phyloP scores from a whole-genome alignment of 805 yeast species.

The Cyberlindnera euphorbiiphila region DNA sequence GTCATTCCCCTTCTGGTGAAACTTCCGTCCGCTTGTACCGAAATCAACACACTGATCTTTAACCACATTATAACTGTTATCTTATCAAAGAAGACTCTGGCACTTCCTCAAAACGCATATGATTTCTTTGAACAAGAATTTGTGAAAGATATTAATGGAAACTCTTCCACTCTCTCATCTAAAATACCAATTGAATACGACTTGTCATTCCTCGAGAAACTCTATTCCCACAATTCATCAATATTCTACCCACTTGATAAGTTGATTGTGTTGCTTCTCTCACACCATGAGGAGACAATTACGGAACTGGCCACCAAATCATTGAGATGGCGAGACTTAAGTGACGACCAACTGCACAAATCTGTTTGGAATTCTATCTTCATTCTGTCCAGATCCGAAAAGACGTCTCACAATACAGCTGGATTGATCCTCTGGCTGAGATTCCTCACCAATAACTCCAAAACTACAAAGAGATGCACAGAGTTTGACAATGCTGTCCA shows the following conservation, averaged over 20 bases:
- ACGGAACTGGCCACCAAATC: conserved; percentile 36
- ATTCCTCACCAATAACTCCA: conserved; percentile 33
- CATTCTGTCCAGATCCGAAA: conserved; percentile 30
- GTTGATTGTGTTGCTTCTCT: conserved; percentile 33
- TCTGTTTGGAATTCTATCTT: conserved; percentile 47
- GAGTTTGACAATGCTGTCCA: conserved; percentile 6
- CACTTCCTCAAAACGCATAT: conserved; percentile 5
- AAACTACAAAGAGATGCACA: conserved; percentile 3
- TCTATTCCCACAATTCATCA: conserved; percentile 12
- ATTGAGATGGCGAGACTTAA: conserved; percentile 51
- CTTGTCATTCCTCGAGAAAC: conserved; percentile 16
- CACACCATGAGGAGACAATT: conserved; percentile 36
- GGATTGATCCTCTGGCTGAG: conserved; percentile 57
- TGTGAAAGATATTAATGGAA: no score
- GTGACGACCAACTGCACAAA: conserved; percentile 22
- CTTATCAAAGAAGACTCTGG: conserved; percentile 2
- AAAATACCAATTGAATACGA: conserved; percentile 4
- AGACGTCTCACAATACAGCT: conserved; percentile 34
- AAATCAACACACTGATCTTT: conserved; percentile 12
- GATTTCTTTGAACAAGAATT: conserved; percentile 4
- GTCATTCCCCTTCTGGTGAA: conserved; percentile 6
- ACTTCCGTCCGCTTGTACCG: conserved; percentile 12
- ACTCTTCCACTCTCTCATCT: no score
- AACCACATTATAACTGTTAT: conserved; percentile 5
- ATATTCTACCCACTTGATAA: conserved; percentile 22